These are phyloP conservation scores for Pseudogymnoascus verrucosus DNA, from an alignment of 2,329 filamentous ascomycete species.

Conservation along the genomic window DNA sequence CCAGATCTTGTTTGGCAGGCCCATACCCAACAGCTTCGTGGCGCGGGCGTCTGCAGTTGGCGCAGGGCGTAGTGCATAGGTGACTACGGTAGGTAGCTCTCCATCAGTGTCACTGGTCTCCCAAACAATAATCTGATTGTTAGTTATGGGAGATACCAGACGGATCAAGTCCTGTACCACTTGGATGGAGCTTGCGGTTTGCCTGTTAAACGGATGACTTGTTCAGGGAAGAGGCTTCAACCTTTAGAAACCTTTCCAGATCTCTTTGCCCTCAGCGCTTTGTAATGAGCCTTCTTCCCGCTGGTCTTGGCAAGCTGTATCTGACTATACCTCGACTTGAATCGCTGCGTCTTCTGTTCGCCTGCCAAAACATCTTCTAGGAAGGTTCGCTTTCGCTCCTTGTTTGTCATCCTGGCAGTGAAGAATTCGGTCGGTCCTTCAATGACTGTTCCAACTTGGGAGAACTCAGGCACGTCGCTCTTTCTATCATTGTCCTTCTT, in stretches of 20 bases:
- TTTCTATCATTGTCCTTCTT: constrained; percentile 73
- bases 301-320: constrained; percentile 77
- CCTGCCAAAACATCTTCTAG: constrained; percentile 73
- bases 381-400: constrained; percentile 79
- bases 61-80: background rate
- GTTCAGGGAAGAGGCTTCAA: constrained; percentile 13
- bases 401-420: constrained; percentile 72
- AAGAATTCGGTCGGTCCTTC: constrained; percentile 85
- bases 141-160: background rate
- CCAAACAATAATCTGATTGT: constrained; percentile 4
- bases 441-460: constrained; percentile 80
- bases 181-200: constrained; percentile 1
- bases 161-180: constrained; percentile 7
- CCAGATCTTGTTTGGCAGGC: background rate
- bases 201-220: background rate
- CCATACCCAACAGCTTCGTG: background rate
- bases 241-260: constrained; percentile 19
- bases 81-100: background rate
- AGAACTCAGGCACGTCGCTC: constrained; percentile 65
- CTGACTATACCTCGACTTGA: constrained; percentile 80
- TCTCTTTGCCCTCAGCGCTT: constrained; percentile 60
- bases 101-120: constrained; percentile 2
- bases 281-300: constrained; percentile 86
- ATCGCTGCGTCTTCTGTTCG: constrained; percentile 59
- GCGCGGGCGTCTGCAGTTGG: background rate